These are phyloP conservation scores for Symbiodinium pilosum DNA, from an alignment of 73 alveolate species.

Conservation along the genomic window DNA sequence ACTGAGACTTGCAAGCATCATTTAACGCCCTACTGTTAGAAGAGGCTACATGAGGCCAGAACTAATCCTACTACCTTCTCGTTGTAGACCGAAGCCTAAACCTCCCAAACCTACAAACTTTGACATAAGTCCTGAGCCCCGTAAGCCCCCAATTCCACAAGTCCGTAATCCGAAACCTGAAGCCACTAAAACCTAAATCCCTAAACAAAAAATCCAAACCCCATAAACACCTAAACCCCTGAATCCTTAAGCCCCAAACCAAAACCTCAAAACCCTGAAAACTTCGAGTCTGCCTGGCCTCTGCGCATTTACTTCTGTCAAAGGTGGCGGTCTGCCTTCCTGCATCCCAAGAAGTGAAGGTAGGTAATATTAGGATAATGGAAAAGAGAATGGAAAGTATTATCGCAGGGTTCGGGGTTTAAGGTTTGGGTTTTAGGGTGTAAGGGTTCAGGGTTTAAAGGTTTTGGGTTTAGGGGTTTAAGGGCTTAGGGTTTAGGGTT, in stretches of 20 bases:
- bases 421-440: background rate
- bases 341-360: background rate
- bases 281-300: background rate
- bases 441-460: background rate
- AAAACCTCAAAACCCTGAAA: background rate
- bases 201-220: background rate
- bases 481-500: background rate
- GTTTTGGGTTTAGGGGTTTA: background rate
- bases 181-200: background rate
- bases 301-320: slow-evolving; percentile 69
- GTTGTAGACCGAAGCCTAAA: too few species aligned
- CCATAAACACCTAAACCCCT: background rate
- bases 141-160: too few species aligned
- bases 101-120: too few species aligned
- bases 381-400: too few species aligned
- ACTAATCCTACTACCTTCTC: too few species aligned
- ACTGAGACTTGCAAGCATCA: too few species aligned
- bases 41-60: too few species aligned
- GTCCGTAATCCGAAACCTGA: too few species aligned
- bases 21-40: too few species aligned
- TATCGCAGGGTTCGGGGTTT: background rate
- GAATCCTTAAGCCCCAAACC: background rate
- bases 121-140: background rate
- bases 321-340: slow-evolving; percentile 31
- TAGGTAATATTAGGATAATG: too few species aligned